Conservation (phyloP, 2,329 filamentous ascomycete species). For the Geosmithia morbida region DNA sequence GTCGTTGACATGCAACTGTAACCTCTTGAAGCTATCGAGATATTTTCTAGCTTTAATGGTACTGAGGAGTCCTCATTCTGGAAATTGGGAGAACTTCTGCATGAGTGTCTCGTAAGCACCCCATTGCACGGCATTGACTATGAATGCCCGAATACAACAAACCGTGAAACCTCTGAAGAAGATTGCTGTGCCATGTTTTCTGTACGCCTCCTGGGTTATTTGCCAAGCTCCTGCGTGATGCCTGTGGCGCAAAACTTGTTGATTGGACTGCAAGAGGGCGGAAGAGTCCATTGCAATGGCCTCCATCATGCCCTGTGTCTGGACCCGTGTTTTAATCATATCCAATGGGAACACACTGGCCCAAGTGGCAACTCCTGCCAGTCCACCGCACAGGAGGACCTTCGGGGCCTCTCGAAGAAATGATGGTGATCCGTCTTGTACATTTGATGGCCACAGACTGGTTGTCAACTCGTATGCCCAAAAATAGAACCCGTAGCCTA, state of each 20-base stretch:
- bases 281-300: conserved; percentile 5
- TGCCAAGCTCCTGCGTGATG: conserved; percentile 37
- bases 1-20: too few species aligned
- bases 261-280: conserved; percentile 10
- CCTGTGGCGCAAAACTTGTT: conserved; percentile 13
- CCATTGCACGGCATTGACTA: conserved; percentile 93
- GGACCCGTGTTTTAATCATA: conserved; percentile 84
- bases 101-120: conserved; percentile 70
- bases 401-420: conserved; percentile 37
- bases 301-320: conserved; percentile 44
- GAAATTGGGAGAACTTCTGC: background rate
- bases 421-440: conserved; percentile 7
- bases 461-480: conserved; percentile 78
- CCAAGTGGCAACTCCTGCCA: conserved; percentile 84
- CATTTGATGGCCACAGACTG: conserved; percentile 30
- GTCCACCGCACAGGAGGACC: conserved; percentile 67
- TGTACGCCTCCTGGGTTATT: conserved; percentile 53
- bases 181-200: conserved; percentile 39
- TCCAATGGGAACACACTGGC: conserved; percentile 82
- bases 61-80: background rate
- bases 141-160: conserved; percentile 74
- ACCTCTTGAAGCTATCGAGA: too few species aligned
- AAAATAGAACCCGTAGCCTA: conserved; percentile 98
- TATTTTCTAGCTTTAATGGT: background rate
- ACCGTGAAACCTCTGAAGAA: conserved; percentile 67